Evolutionary conservation across 225 moss, liverwort and hornwort species (phyloP), one percentile per base, ranked within the genome.

Genomic region (Takakia lepidozioides): DNA sequence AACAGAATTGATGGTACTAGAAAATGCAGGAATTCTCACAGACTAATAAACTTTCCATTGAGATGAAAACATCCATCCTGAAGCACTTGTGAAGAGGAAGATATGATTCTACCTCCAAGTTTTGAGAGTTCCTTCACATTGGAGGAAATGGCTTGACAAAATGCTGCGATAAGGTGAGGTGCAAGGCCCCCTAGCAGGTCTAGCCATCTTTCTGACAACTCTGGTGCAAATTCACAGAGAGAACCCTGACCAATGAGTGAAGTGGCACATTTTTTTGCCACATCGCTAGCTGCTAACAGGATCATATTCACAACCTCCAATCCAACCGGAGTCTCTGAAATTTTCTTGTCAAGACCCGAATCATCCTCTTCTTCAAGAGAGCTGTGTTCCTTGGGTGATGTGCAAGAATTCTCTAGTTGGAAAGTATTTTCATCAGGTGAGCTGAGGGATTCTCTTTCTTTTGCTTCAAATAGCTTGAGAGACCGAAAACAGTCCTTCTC

Each of bases 51-150:
- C n/a, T n/a, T n/a, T n/a, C n/a, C n/a, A n/a, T n/a, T n/a, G n/a
- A n/a, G n/a, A n/a, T n/a, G n/a, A n/a, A n/a, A n/a, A n/a, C n/a
- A n/a, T n/a, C n/a, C n/a, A n/a, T n/a, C n/a, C n/a, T n/a, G n/a
- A n/a, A n/a, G n/a, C n/a, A n/a, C n/a, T n/a, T n/a, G n/a, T n/a
- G n/a, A n/a, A n/a, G n/a, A n/a, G n/a, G n/a, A n/a, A n/a, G n/a
- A n/a, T n/a, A n/a, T n/a, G n/a, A n/a, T n/a, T 20, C 43, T 72
- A 86, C 89, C 89, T 73, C 89, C 86, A 43, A 70, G 65, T 64
- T 53, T 56, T 52, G 56, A 30, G 52, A 65, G 59, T 36, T 63
- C 60, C 28, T 46, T 47, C 24, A 61, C 43, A 43, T 66, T 48
- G 8, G 67, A 55, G 19, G 52, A 37, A 27, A 73, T 63, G 48